phyloP scores from a whole-genome alignment of 2,329 filamentous ascomycete genomes.

The Apiospora marii region DNA sequence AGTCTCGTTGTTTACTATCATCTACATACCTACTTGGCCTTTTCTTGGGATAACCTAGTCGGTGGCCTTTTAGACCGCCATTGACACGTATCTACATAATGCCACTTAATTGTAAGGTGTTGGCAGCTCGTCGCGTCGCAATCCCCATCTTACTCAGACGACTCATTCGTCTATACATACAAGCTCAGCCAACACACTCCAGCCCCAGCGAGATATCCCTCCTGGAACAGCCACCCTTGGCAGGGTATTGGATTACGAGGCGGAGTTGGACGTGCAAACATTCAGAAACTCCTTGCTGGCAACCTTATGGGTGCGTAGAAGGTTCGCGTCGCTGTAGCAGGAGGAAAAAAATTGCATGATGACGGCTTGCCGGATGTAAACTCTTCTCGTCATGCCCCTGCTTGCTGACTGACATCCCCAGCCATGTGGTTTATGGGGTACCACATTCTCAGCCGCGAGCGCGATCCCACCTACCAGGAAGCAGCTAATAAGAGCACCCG shows the following conservation, averaged over 20 bases:
- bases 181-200: not conserved
- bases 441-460: not conserved
- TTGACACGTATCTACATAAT: slow-evolving; percentile 2
- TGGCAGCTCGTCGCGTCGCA: not conserved
- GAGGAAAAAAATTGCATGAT: not conserved
- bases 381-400: not conserved
- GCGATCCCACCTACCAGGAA: not conserved
- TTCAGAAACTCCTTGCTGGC: not conserved
- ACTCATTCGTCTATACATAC: not conserved
- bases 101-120: not conserved
- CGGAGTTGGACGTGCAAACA: not conserved
- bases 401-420: not conserved
- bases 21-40: not conserved
- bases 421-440: slow-evolving; percentile 4
- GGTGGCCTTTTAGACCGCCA: not conserved
- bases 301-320: not conserved
- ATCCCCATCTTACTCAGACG: slow-evolving; percentile 14
- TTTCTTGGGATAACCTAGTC: not conserved
- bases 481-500: not conserved
- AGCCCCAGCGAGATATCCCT: not conserved
- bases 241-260: not conserved
- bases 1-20: not conserved
- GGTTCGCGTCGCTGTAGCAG: not conserved
- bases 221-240: not conserved
- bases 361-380: not conserved